Evolutionary conservation across 225 moss, liverwort and hornwort species (phyloP).

Genomic region (Marchantia polymorpha): DNA sequence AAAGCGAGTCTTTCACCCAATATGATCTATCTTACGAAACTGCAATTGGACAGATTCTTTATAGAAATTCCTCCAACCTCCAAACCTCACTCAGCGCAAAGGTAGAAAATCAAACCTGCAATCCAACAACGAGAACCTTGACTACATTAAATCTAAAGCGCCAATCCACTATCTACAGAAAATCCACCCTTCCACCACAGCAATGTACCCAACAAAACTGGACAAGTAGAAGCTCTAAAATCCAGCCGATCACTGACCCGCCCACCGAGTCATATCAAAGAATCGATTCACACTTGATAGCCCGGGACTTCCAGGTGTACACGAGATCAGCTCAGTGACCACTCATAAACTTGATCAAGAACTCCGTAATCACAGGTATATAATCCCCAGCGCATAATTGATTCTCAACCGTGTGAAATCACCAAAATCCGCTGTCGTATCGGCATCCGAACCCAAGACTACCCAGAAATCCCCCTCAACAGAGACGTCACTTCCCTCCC

Average conservation of each 20-base stretch:
- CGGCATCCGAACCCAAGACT: background rate
- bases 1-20: background rate
- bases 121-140: background rate
- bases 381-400: background rate
- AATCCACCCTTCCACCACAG: background rate
- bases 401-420: background rate
- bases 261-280: background rate
- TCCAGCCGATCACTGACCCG: background rate
- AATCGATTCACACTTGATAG: background rate
- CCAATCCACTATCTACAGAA: background rate
- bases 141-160: background rate
- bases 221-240: background rate
- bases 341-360: background rate
- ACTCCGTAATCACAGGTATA: background rate
- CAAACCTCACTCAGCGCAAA: background rate
- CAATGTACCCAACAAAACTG: background rate
- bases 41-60: background rate
- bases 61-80: background rate
- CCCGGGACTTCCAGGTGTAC: background rate
- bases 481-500: background rate
- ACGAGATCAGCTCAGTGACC: background rate
- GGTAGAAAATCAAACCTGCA: background rate
- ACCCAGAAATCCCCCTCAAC: background rate
- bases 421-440: background rate
- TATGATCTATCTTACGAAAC: background rate